A percentile compares a stretch with the other conserved stretches of the same genome.
Evolutionary conservation across 192 early-diverging fungal genomes (phyloP).

Genomic region (Funneliformis mosseae): DNA sequence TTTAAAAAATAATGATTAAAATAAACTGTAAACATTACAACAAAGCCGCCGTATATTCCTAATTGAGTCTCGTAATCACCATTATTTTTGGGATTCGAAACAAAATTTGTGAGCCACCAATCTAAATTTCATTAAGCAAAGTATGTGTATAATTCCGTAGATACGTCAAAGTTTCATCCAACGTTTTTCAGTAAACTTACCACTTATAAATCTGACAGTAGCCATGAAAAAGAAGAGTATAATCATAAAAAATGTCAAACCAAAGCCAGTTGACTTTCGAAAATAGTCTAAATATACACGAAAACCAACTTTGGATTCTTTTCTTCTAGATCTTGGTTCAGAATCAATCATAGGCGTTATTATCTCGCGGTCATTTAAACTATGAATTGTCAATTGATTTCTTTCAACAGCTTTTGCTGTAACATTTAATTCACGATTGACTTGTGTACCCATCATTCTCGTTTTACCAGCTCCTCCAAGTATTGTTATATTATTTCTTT

Average conservation of each 20-base stretch:
- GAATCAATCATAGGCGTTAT: conserved; percentile 13
- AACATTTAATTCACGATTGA: conserved; percentile 54
- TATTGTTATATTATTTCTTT: conserved; percentile 63
- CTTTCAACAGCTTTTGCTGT: conserved; percentile 67
- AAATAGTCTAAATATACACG: conserved; percentile 43
- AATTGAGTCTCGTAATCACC: conserved; percentile 50
- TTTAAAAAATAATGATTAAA: neutral
- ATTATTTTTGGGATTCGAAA: conserved; percentile 35
- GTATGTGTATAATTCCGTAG: neutral
- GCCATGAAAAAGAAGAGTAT: conserved; percentile 62
- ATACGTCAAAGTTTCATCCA: neutral
- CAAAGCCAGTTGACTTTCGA: conserved; percentile 51
- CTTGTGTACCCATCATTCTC: conserved; percentile 35
- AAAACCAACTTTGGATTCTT: conserved; percentile 38
- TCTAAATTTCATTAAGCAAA: conserved; percentile 33
- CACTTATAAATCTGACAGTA: conserved; percentile 56
- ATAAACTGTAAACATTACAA: conserved; percentile 28
- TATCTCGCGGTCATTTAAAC: conserved; percentile 54
- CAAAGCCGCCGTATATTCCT: conserved; percentile 60
- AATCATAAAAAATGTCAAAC: conserved; percentile 49
- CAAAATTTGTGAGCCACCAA: conserved; percentile 49
- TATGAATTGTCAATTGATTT: conserved; percentile 75
- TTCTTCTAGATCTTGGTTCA: conserved; percentile 41
- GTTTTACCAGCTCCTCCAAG: conserved; percentile 51
- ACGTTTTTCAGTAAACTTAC: neutral